Evolutionary conservation across 257 asterid genomes (phyloP), one percentile per base, ranked within the genome.

Genomic region (Nicotiana knightiana): DNA sequence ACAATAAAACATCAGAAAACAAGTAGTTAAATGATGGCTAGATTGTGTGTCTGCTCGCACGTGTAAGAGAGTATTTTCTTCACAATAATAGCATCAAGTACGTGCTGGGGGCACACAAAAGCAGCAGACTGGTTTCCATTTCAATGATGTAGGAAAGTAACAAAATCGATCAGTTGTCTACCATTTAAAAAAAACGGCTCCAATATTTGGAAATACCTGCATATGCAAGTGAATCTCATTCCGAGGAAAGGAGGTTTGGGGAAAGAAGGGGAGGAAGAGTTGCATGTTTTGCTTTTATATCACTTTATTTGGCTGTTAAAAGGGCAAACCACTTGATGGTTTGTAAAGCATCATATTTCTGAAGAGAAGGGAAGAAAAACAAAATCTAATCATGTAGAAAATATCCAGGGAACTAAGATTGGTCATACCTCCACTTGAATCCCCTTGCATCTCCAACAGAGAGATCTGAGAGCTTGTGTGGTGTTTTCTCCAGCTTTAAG

Each of bases 391-490:
- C 37, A 51, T 75, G 63, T 51, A 75, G 63, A 51, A 51, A 37
- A 75, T 51, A 75, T 75, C 79, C 53, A 75, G 16, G 63, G 46
- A 15, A 75, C 35, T 51, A 62, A 26, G 63, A 75, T 28, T 28
- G 43, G 43, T 15, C 62, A 77, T 96, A 96, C 99, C 98, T 96
- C 97, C 67, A 87, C 98, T 89, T 91, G 98, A 86, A 96, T 90
- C 66, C 98, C 97, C 93, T 92, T 92, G 91, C 93, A 89, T 91
- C 97, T 92, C 99, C 95, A 94, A 86, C 98, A 96, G 57, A 94
- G 92, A 51, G 99, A 93, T 88, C 91, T 92, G 77, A 96, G 91
- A 82, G 99, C 98, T 83, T 96, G 97, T 16, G 86, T 86, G 84
- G 93, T 96, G 94, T 94, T 93, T 85, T 96, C 98, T 84, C 97